Conservation (phyloP, 1,284 basidiomycete genomes). For the Agroathelia rolfsii region DNA sequence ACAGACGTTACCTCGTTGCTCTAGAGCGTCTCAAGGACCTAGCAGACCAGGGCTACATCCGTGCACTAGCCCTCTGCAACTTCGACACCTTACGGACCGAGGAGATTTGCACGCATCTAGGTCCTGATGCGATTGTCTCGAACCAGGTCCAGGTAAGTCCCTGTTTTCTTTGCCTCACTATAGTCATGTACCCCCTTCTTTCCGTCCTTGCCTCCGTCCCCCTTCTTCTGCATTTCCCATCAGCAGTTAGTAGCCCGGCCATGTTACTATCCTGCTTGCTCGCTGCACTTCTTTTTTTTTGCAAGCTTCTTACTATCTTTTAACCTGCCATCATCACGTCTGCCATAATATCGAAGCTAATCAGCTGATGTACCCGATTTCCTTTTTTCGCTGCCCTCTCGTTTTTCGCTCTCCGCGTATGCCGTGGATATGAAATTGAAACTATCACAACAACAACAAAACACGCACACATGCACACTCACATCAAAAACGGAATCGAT, state of each 20-base stretch:
- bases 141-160: slow-evolving; percentile 70
- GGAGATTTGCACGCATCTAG: slow-evolving; percentile 66
- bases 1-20: slow-evolving; percentile 57
- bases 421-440: too few relatives aligned
- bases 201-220: background rate
- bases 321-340: slow-evolving; percentile 5
- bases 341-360: slow-evolving; percentile 3
- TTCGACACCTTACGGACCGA: slow-evolving; percentile 67
- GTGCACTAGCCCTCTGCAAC: slow-evolving; percentile 67
- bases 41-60: slow-evolving; percentile 37
- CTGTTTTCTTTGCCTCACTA: background rate
- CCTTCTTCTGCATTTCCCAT: too few relatives aligned
- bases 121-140: slow-evolving; percentile 60
- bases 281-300: too few relatives aligned
- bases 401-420: too few relatives aligned
- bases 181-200: background rate
- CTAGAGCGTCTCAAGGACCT: slow-evolving; percentile 51
- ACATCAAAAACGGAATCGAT: too few relatives aligned
- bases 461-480: too few relatives aligned
- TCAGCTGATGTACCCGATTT: too few relatives aligned
- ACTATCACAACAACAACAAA: too few relatives aligned
- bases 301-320: slow-evolving; percentile 7
- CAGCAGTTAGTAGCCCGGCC: too few relatives aligned
- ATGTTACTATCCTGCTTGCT: too few relatives aligned
- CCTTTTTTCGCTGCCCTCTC: too few relatives aligned